phyloP scores from a whole-genome alignment of 345 rosid species.

The Cardamine chenopodiifolia region DNA sequence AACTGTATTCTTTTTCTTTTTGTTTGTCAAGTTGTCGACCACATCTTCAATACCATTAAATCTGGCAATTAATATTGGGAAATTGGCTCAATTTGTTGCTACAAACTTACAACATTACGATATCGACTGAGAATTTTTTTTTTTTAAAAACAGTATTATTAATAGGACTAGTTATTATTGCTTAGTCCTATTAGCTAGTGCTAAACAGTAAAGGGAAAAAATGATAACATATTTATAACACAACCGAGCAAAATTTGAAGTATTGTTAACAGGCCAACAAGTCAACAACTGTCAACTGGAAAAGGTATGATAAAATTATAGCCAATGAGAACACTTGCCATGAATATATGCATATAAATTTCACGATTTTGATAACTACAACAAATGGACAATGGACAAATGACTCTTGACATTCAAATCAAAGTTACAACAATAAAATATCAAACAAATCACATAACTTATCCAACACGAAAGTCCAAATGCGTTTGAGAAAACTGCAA shows the following conservation, averaged over 20 bases:
- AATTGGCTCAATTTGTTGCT: background rate
- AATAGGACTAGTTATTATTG: background rate
- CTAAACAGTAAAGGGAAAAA: background rate
- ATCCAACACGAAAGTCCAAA: constrained; percentile 11
- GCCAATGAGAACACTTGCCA: background rate
- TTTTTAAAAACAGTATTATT: no score
- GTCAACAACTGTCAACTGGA: background rate
- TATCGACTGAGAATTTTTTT: background rate
- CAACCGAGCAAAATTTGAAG: background rate
- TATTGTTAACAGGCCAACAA: background rate
- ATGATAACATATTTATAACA: background rate
- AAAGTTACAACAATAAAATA: constrained; percentile 5
- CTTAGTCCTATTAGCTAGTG: background rate
- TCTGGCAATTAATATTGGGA: background rate
- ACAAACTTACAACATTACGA: background rate
- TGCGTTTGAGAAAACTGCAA: background rate
- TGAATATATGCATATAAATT: background rate
- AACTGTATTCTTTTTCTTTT: background rate
- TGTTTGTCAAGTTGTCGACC: constrained; percentile 8
- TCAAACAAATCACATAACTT: constrained; percentile 15
- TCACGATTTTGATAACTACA: background rate
- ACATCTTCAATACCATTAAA: background rate
- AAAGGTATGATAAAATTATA: background rate
- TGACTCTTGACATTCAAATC: background rate
- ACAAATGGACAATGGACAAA: background rate